phyloP scores from a whole-genome alignment of 495 filamentous ascomycete species.

The Neurospora discreta region DNA sequence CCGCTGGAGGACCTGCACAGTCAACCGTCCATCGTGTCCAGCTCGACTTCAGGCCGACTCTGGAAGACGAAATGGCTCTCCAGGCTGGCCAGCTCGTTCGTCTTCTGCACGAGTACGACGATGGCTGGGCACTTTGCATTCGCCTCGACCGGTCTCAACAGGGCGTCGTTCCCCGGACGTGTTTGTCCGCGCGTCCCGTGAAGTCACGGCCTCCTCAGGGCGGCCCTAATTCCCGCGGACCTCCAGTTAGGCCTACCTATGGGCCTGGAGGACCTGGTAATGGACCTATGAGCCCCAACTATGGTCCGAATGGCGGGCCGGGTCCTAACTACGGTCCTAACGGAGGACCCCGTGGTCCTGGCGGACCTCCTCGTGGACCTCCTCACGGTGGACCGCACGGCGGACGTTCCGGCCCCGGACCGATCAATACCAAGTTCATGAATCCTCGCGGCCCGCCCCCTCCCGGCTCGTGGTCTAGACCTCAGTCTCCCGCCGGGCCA shows the following conservation, averaged over 20 bases:
- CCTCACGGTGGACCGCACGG: slow-evolving; percentile 18
- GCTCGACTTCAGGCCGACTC: slow-evolving; percentile 85
- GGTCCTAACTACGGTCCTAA: not conserved
- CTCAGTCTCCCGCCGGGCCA: slow-evolving; percentile 6
- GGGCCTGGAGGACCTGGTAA: not conserved
- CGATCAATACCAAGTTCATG: not conserved
- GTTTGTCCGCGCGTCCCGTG: slow-evolving; percentile 82
- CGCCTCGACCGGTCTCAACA: slow-evolving; percentile 82
- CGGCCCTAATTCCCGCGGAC: slow-evolving; percentile 8
- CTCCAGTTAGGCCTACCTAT: slow-evolving; percentile 13
- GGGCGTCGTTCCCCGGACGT: slow-evolving; percentile 87
- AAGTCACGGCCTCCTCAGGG: slow-evolving; percentile 62
- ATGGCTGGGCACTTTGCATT: slow-evolving; percentile 94
- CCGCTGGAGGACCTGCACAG: slow-evolving; percentile 44
- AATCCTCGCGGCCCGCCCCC: not conserved
- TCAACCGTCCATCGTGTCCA: slow-evolving; percentile 76
- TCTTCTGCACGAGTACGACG: slow-evolving; percentile 91
- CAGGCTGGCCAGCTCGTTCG: slow-evolving; percentile 70
- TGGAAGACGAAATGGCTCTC: slow-evolving; percentile 83
- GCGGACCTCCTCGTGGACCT: not conserved
- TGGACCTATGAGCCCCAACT: slow-evolving; percentile 13
- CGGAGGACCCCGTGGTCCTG: not conserved
- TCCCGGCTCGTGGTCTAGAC: slow-evolving; percentile 20
- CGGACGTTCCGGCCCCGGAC: not conserved
- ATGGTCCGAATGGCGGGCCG: slow-evolving; percentile 1